Conservation (phyloP, 768 basidiomycete genomes). For the Mycena chlorophos region DNA sequence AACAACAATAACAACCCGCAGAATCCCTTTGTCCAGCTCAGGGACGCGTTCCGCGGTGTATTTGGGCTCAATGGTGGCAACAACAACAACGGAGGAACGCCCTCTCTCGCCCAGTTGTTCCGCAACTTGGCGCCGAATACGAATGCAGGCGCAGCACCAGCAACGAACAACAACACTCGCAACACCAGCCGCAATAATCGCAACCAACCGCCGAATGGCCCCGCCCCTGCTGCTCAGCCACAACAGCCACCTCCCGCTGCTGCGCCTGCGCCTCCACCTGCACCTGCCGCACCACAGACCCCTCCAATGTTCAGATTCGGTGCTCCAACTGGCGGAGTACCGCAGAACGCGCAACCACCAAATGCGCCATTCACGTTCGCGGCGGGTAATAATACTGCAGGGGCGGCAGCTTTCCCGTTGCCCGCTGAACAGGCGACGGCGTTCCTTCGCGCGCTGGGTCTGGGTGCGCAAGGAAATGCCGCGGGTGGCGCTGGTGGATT, state of each 20-base stretch:
- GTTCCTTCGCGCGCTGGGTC: slow-evolving; percentile 3
- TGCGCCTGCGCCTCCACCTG: not conserved
- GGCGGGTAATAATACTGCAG: not conserved
- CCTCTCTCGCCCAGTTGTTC: slow-evolving; percentile 15
- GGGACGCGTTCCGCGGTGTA: slow-evolving; percentile 2
- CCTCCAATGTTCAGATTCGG: slow-evolving; percentile 1
- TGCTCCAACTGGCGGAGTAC: not conserved
- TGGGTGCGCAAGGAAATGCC: not conserved
- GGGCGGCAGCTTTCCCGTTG: not conserved
- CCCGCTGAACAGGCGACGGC: not conserved
- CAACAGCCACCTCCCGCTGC: not conserved
- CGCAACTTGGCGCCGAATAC: slow-evolving; percentile 4
- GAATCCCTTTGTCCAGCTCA: slow-evolving; percentile 4
- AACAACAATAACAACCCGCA: not conserved
- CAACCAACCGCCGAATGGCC: no score
- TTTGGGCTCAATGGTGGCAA: not conserved
- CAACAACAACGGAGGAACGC: not conserved
- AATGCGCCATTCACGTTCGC: not conserved
- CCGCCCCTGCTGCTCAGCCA: no score
- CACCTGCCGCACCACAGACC: not conserved
- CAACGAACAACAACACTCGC: no score
- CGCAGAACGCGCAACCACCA: not conserved
- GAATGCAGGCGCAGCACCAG: not conserved
- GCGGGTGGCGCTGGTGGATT: not conserved
- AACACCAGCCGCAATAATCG: no score